A percentile compares a stretch with the other conserved stretches of the same genome.
These are phyloP conservation scores for Monosporascus sp. DNA, from an alignment of 2,329 filamentous ascomycete genomes.

Conservation along the genomic window DNA sequence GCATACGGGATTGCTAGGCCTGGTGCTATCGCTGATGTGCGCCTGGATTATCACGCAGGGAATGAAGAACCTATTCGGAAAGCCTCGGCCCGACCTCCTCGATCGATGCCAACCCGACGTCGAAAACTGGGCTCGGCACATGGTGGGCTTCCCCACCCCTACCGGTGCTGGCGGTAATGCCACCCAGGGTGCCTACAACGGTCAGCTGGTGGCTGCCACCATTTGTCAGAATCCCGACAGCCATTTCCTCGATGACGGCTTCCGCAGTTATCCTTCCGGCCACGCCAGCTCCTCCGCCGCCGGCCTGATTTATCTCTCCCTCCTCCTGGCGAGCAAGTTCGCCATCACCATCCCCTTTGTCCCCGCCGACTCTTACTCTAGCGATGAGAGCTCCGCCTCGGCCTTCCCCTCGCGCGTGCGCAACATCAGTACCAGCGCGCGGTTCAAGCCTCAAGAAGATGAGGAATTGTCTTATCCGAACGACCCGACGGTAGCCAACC, in stretches of 20 bases:
- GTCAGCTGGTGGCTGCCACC: slow-evolving; percentile 64
- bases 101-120: slow-evolving; percentile 73
- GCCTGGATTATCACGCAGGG: slow-evolving; percentile 79
- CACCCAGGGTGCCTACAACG: slow-evolving; percentile 39
- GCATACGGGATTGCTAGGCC: slow-evolving; percentile 78
- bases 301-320: slow-evolving; percentile 76
- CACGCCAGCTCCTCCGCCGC: slow-evolving; percentile 72
- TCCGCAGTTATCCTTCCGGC: slow-evolving; percentile 76
- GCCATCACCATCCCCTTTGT: slow-evolving; percentile 68
- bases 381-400: slow-evolving; percentile 46
- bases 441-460: slow-evolving; percentile 25
- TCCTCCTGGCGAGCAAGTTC: slow-evolving; percentile 83
- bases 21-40: slow-evolving; percentile 65
- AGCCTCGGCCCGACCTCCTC: slow-evolving; percentile 76
- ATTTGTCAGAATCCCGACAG: slow-evolving; percentile 68
- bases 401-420: slow-evolving; percentile 71
- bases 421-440: slow-evolving; percentile 23
- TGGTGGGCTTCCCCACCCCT: slow-evolving; percentile 43
- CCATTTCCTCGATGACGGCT: slow-evolving; percentile 67
- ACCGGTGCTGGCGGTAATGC: slow-evolving; percentile 27
- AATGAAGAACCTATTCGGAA: slow-evolving; percentile 71
- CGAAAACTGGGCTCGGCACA: slow-evolving; percentile 50
- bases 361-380: slow-evolving; percentile 39
- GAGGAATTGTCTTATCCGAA: slow-evolving; percentile 21
- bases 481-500: slow-evolving; percentile 23